A percentile compares a stretch with the other conserved stretches of the same genome.
Conservation (phyloP, 2,329 filamentous ascomycete genomes). For the Talaromyces sp. region DNA sequence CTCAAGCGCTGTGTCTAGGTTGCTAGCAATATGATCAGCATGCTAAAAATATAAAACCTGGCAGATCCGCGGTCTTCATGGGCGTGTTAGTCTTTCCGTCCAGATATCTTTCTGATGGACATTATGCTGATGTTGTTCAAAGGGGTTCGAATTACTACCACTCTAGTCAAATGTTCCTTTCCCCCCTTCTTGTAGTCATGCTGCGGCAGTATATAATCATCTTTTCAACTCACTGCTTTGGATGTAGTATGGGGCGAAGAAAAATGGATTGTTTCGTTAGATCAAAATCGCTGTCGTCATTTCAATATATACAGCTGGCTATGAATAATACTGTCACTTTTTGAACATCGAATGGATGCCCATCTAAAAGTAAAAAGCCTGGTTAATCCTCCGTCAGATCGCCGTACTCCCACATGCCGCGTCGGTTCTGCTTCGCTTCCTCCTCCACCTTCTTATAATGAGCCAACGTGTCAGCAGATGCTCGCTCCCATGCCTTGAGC, state of each 20-base stretch:
- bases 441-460: constrained; percentile 70
- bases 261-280: background rate
- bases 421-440: constrained; percentile 72
- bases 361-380: background rate
- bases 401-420: constrained; percentile 98
- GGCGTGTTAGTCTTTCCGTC: background rate
- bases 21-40: too few relatives aligned
- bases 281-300: background rate
- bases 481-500: constrained; percentile 85
- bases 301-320: constrained; percentile 2
- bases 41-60: too few relatives aligned
- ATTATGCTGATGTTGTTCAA: background rate
- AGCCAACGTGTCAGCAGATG: constrained; percentile 67
- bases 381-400: constrained; percentile 83
- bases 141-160: background rate
- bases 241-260: background rate
- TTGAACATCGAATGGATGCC: background rate
- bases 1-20: too few relatives aligned
- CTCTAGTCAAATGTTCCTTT: background rate
- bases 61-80: too few relatives aligned
- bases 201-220: background rate
- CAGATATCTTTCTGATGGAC: background rate
- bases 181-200: too few relatives aligned
- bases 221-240: background rate
- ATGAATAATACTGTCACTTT: background rate